These are phyloP conservation scores for Hymenoscyphus salicellus DNA, from an alignment of 2,329 filamentous ascomycete species.

Conservation along the genomic window DNA sequence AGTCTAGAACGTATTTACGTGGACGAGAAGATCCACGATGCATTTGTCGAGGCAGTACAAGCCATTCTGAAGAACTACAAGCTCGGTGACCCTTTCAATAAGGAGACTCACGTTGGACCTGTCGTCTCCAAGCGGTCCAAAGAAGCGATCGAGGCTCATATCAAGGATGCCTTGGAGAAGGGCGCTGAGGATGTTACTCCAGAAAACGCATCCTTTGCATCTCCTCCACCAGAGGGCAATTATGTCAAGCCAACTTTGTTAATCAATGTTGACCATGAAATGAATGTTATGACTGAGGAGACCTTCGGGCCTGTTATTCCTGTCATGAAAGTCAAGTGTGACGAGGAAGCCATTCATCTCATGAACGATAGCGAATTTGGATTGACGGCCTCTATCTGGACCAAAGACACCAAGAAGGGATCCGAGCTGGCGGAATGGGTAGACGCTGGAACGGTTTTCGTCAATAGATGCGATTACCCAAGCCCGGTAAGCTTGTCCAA, in stretches of 20 bases:
- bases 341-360: conserved; percentile 74
- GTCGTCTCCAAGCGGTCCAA: conserved; percentile 81
- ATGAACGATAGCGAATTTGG: conserved; percentile 98
- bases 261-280: conserved; percentile 73
- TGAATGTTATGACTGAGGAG: conserved; percentile 89
- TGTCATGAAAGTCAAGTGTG: conserved; percentile 78
- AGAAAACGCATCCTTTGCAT: conserved; percentile 71
- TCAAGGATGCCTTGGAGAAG: conserved; percentile 77
- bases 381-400: conserved; percentile 96
- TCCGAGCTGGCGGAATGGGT: conserved; percentile 75
- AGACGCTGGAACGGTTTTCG: conserved; percentile 92
- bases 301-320: conserved; percentile 93
- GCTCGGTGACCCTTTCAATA: conserved; percentile 82
- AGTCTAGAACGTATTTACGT: conserved; percentile 91
- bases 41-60: conserved; percentile 75
- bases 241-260: conserved; percentile 85
- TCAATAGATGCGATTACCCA: conserved; percentile 90
- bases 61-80: conserved; percentile 78
- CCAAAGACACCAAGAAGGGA: conserved; percentile 74
- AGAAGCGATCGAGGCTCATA: conserved; percentile 71
- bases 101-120: conserved; percentile 78
- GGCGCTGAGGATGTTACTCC: conserved; percentile 84
- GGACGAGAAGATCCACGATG: conserved; percentile 76
- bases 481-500: conserved; percentile 66
- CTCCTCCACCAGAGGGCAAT: conserved; percentile 74